Evolutionary conservation across 1,139 yeast genomes (phyloP), one percentile per base, ranked within the genome.

Genomic region (Yamadazyma trypodendri): DNA sequence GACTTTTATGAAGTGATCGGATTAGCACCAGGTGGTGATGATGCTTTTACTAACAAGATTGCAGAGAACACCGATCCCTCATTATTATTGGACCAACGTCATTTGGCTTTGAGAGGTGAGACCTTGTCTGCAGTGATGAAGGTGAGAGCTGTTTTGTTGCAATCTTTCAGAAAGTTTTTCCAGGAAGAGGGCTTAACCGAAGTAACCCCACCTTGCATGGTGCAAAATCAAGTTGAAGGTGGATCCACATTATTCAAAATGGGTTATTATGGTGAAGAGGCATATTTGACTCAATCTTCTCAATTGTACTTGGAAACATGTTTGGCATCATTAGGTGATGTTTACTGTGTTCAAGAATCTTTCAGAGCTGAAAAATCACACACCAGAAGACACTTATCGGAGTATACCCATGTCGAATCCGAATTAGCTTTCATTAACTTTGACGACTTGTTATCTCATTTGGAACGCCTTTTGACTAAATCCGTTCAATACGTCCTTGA

Each of bases 121-220:
- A 79, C 96, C 25, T 71, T 94, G 48, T 79, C 95, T 41, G 83
- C 92, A n/a, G 95, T 94, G 32, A 84, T 94, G 94, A 87, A 85
- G 63, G 98, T 94, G 32, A 84, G 99, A 63, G 92, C 97, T 31
- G 69, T 81, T 27, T 74, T 89, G 42, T 70, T 92, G 55, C 69
- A 70, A 37, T 71, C 94, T 24, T 68, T 94, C 53, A 81, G 99
- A 70, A 75, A 79, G 50, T 84, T 85, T 43, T 90, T 76, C 58
- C 71, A 63, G 24, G 94, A 88, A 55, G 90, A 85, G 67, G 78
- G 80, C 29, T 60, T 89, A 41, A 69, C 80, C 32, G 99, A 94
- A 72, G 97, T 94, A 43, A 92, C 97, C 27, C 97, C 98, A 35
- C 99, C 99, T 56, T 90, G 97, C 68, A 90, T 94, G 97, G 99